phyloP scores from a whole-genome alignment of 2,329 filamentous ascomycete genomes.

The Tolypocladium inflatum region DNA sequence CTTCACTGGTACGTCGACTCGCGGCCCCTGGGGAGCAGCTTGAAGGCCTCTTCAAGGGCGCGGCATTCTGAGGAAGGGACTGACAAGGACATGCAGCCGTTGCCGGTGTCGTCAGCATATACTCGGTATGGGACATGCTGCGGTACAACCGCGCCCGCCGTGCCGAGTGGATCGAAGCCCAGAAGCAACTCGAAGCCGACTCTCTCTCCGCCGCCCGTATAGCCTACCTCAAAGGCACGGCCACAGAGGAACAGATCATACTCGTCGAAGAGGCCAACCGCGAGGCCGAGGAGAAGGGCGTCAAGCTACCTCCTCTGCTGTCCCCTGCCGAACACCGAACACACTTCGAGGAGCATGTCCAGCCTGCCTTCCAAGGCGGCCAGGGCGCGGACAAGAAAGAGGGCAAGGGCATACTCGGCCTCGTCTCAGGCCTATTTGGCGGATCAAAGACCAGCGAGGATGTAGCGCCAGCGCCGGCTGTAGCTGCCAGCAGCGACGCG shows the following conservation, averaged over 20 bases:
- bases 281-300: conserved; percentile 32
- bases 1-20: conserved; percentile 40
- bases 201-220: conserved; percentile 47
- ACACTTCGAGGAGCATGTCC: conserved; percentile 24
- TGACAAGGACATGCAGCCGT: conserved; percentile 28
- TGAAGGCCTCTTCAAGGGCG: background rate
- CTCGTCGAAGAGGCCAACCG: conserved; percentile 49
- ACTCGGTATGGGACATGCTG: conserved; percentile 54
- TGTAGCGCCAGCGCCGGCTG: conserved; percentile 1
- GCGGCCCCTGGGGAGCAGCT: background rate
- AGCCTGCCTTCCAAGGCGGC: conserved; percentile 18
- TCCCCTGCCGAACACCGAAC: conserved; percentile 30
- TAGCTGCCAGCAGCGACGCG: conserved; percentile 6
- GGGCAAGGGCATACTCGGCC: conserved; percentile 24
- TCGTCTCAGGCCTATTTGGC: conserved; percentile 21
- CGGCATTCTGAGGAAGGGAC: background rate
- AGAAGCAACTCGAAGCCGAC: conserved; percentile 43
- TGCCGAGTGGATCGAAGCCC: conserved; percentile 46
- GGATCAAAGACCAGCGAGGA: conserved; percentile 5
- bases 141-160: conserved; percentile 51
- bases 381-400: conserved; percentile 12
- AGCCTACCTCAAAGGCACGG: conserved; percentile 49
- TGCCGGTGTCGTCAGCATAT: conserved; percentile 45
- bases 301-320: conserved; percentile 42
- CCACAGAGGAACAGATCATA: conserved; percentile 44